Base-by-base conservation (phyloP, 2,329 filamentous ascomycete genomes). In the Arthrobotrys pseudoclavata region DNA sequence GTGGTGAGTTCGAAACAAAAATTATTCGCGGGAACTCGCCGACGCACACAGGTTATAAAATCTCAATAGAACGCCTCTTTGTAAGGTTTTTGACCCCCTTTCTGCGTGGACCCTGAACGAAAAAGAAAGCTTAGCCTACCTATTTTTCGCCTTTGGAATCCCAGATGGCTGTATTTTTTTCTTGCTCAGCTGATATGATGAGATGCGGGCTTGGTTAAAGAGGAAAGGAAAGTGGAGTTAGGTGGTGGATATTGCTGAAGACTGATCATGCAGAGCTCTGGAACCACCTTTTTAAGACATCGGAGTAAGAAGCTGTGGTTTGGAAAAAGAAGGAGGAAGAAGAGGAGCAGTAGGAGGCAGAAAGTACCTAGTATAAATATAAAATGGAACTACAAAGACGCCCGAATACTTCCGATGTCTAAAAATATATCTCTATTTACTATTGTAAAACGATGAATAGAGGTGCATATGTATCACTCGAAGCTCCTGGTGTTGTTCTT, bases 251-350 rank as follows among this genome's bases (percentile, higher is more conserved):
- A 37, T 26, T 69, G 66, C 18, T 42, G 67, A 34, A 37, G 55
- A 37, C 61, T 71, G 74, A 71, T 71, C 74, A 76, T 60, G 45
- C 72, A 61, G 72, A 77, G 74, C 74, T 77, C 74, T 62, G 67
- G 61, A 61, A 50, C 52, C 52, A 37, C 47, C 37, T 24, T 12
- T 60, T 26, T 60, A 29, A 71, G 45, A 77, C 67, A 67, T 60
- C 53, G 52, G 52, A 57, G 40, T n/a, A 52, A 60, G 12, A 42
- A 61, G 15, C 31, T 50, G 52, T 48, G 62, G 24, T 66, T 53
- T 42, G 24, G 61, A 18, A 42, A 22, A 18, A 48, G 6, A 52
- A 72, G 22, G 34, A 45, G 48, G 45, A 57, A 42, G 40, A 55
- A 9, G 31, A 34, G 31, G 31, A 34, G 37, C 10, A 48, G 29